phyloP scores from a whole-genome alignment of 345 rosid genomes.

The Salix koriyanagi region DNA sequence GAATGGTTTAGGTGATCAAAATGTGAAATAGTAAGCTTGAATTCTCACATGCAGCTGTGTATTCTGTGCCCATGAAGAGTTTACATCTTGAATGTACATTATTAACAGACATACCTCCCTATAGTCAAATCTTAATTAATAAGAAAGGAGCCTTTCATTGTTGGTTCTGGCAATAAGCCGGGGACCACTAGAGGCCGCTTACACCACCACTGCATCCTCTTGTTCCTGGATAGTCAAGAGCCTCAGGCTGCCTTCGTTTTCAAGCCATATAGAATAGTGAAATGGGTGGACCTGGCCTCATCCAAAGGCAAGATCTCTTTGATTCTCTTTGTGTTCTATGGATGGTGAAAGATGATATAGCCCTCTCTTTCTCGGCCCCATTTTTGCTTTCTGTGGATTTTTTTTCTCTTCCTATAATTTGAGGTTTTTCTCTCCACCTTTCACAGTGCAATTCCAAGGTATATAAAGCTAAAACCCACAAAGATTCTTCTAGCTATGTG shows the following conservation, averaged over 20 bases:
- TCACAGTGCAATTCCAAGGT: slow-evolving; percentile 22
- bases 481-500: slow-evolving; percentile 29
- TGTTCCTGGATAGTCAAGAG: slow-evolving; percentile 21
- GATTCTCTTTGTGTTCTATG: slow-evolving; percentile 51
- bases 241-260: slow-evolving; percentile 31
- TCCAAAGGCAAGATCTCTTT: slow-evolving; percentile 49
- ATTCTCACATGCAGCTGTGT: background rate
- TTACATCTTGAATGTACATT: background rate
- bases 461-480: slow-evolving; percentile 15
- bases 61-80: background rate
- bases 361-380: slow-evolving; percentile 51
- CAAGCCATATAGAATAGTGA: slow-evolving; percentile 34
- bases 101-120: background rate
- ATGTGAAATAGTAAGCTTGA: background rate
- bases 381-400: slow-evolving; percentile 9
- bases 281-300: slow-evolving; percentile 45
- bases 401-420: background rate
- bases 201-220: slow-evolving; percentile 10
- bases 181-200: slow-evolving; percentile 31
- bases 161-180: slow-evolving; percentile 8
- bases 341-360: slow-evolving; percentile 48
- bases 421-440: slow-evolving; percentile 20
- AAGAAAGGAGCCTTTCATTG: slow-evolving; percentile 15
- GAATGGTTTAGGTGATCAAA: background rate
- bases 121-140: slow-evolving; percentile 1